Conservation (phyloP, 495 filamentous ascomycete genomes). For the Corynascus novoguineensis region DNA sequence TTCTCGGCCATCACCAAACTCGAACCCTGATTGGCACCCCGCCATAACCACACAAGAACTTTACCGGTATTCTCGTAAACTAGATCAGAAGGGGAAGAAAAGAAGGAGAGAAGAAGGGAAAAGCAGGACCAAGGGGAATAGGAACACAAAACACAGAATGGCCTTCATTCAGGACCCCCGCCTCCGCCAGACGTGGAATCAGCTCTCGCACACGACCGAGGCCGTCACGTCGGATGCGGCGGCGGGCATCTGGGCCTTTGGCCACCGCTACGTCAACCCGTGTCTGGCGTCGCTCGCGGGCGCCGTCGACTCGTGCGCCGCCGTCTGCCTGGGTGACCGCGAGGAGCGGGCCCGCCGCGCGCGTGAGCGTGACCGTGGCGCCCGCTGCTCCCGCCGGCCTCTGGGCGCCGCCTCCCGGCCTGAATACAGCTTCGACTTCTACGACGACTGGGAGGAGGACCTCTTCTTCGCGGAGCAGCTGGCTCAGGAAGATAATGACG, state of each 20-base stretch:
- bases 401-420: no score
- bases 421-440: conserved; percentile 85
- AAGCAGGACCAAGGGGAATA: not conserved
- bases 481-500: not conserved
- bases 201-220: conserved; percentile 87
- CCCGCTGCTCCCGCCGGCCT: not conserved
- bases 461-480: conserved; percentile 48
- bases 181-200: conserved; percentile 87
- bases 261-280: conserved; percentile 75
- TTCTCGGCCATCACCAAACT: no score
- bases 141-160: conserved; percentile 25
- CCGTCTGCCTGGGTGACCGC: conserved; percentile 64
- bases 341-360: conserved; percentile 69
- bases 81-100: no score
- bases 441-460: conserved; percentile 93
- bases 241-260: conserved; percentile 80
- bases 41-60: no score
- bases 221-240: conserved; percentile 87
- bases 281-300: conserved; percentile 63
- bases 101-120: not conserved
- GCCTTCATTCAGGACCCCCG: conserved; percentile 78
- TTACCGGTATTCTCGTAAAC: no score
- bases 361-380: conserved; percentile 47
- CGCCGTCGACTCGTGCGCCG: conserved; percentile 63
- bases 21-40: no score